Evolutionary conservation across 73 alveolate species (phyloP), one percentile per base, ranked within the genome.

Genomic region (Strombidium stylifer): DNA sequence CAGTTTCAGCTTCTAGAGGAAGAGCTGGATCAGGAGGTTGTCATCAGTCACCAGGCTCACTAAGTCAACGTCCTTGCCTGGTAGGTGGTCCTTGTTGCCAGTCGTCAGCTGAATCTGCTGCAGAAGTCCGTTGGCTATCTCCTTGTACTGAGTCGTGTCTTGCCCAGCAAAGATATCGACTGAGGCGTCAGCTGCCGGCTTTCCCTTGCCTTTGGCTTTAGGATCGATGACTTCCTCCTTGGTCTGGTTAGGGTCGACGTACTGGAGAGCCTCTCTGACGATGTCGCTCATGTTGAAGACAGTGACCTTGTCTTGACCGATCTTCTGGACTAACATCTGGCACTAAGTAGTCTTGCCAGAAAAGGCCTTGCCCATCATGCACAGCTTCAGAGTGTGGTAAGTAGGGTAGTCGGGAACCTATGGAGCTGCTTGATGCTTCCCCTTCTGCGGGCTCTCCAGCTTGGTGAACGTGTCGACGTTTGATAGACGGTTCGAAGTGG

Each of bases 261-360:
- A 45, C 51, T 78, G 74, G 45, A 31, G 12, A 20, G 62, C 74
- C 26, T 78, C 93, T 1, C 67, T 79, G 10, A 69, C 47, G 46
- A 82, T 41, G 8, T 47, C 67, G 37, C 51, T 27, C 70, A 74
- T 52, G 11, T 67, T 48, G 56, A 82, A 82, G 14, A 67, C 42
- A 26, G 74, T 74, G 14, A 82, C 46, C 35, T 42, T 51, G 86
- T 71, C 83, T n/a, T n/a, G n/a, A n/a, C n/a, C n/a, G n/a, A n/a
- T n/a, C n/a, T 55, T 81, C 85, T 23, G 46, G 14, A 30, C 31
- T 46, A 0, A 26, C n/a, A 0, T 75, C 89, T 10, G 48, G 35
- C 11, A 82, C 25, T 41, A 44, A 15, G 81, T 59, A 15, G 49
- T 19, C 52, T 51, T 66, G 16, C 85, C 85, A 6, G 82, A 59